A percentile compares a stretch with the other conserved stretches of the same genome.
Evolutionary conservation across 257 asterid species (phyloP).

Genomic region (Solanum raphanifolium): DNA sequence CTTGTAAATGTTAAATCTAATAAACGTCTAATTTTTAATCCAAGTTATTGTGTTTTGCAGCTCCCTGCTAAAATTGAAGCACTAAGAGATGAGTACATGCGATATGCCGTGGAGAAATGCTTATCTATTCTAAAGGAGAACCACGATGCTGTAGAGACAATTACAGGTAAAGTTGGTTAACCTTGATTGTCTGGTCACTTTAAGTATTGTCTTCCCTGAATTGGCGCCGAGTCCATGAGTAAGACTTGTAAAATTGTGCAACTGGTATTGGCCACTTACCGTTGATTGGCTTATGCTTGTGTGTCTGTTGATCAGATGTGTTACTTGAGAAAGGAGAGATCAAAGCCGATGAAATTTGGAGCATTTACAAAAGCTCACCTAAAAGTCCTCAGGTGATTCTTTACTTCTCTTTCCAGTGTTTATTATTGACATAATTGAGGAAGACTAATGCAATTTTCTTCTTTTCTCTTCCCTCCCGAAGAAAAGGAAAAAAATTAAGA

Average conservation of each 20-base stretch:
- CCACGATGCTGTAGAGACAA: constrained; percentile 74
- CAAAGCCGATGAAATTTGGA: constrained; percentile 82
- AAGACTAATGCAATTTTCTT: neutral
- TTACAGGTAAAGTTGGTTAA: constrained; percentile 48
- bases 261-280: neutral
- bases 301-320: constrained; percentile 47
- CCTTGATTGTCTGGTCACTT: constrained; percentile 7
- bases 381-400: constrained; percentile 64
- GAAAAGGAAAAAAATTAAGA: neutral
- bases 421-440: neutral
- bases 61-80: constrained; percentile 89
- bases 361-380: constrained; percentile 50
- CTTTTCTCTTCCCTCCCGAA: neutral
- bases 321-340: constrained; percentile 83
- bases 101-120: constrained; percentile 83
- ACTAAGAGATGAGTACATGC: constrained; percentile 85
- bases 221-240: neutral
- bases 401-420: neutral
- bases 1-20: neutral
- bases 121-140: constrained; percentile 49
- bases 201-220: neutral
- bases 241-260: neutral
- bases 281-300: constrained; percentile 16
- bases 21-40: neutral
- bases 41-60: constrained; percentile 34